These are phyloP conservation scores for Pleurotus tuber-regium DNA, from an alignment of 768 basidiomycete species.

Conservation along the genomic window DNA sequence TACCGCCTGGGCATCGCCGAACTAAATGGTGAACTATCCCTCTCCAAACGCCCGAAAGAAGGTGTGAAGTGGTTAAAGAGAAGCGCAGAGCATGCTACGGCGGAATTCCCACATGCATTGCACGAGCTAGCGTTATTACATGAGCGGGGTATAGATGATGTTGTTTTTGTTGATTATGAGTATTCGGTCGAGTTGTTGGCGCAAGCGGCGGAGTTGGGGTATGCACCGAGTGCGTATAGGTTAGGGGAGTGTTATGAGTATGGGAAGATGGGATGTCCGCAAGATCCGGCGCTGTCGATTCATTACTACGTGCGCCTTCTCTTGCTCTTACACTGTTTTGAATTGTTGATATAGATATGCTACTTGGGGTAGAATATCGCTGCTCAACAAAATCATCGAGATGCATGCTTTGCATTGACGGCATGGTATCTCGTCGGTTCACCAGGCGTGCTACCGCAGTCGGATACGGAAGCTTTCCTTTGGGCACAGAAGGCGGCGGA, in stretches of 20 bases:
- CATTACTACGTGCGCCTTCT: slow-evolving; percentile 89
- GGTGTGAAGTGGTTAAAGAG: slow-evolving; percentile 99
- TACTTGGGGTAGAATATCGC: slow-evolving; percentile 77
- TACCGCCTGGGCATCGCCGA: slow-evolving; percentile 96
- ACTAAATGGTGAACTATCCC: slow-evolving; percentile 90
- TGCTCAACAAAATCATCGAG: slow-evolving; percentile 94
- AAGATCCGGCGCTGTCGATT: slow-evolving; percentile 94
- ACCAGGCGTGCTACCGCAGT: slow-evolving; percentile 95
- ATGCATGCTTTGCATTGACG: slow-evolving; percentile 96
- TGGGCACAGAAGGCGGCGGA: slow-evolving; percentile 98
- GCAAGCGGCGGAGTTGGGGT: slow-evolving; percentile 93
- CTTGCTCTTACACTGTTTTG: slow-evolving; percentile 5
- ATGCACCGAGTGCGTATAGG: slow-evolving; percentile 93
- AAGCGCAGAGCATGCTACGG: slow-evolving; percentile 90
- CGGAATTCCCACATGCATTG: slow-evolving; percentile 94
- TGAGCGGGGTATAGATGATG: slow-evolving; percentile 97
- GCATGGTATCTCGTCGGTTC: slow-evolving; percentile 99
- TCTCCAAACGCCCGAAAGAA: slow-evolving; percentile 86
- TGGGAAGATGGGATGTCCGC: slow-evolving; percentile 97
- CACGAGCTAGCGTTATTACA: slow-evolving; percentile 93
- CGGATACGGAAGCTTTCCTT: slow-evolving; percentile 95
- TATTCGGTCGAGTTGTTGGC: slow-evolving; percentile 94
- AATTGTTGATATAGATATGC: slow-evolving; percentile 4
- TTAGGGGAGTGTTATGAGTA: slow-evolving; percentile 99
- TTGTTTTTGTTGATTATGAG: slow-evolving; percentile 94